These are phyloP conservation scores for Fusarium sp. DNA, from an alignment of 2,329 filamentous ascomycete species.

Conservation along the genomic window DNA sequence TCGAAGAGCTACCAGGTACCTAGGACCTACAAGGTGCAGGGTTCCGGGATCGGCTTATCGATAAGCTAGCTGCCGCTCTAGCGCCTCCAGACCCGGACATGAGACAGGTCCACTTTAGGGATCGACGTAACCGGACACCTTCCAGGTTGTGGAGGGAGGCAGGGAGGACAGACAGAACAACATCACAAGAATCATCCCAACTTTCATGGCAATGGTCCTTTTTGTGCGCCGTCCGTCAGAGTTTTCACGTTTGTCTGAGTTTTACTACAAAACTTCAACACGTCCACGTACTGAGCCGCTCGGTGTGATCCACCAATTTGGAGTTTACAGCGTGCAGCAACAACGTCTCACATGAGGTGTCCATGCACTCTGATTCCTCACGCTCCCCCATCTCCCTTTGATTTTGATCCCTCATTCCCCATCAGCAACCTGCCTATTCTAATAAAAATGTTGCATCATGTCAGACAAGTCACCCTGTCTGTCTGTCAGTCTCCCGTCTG, in stretches of 20 bases:
- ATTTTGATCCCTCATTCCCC: neutral
- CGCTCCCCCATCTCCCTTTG: neutral
- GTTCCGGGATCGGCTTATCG: conserved; percentile 40
- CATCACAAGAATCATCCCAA: neutral
- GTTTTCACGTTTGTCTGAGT: neutral
- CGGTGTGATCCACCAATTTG: neutral
- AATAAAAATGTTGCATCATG: conserved; percentile 7
- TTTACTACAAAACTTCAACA: neutral
- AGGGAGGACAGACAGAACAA: neutral
- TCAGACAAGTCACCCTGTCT: conserved; percentile 11
- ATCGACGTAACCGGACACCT: conserved; percentile 1
- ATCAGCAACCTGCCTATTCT: conserved; percentile 12
- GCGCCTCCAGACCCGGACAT: conserved; percentile 12
- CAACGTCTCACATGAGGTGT: neutral
- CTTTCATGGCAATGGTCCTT: neutral
- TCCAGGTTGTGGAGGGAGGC: neutral
- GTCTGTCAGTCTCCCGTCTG: conserved; percentile 1
- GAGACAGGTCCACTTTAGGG: conserved; percentile 15
- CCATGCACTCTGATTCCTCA: neutral
- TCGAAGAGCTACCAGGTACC: conserved; percentile 8
- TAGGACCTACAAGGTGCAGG: conserved; percentile 27
- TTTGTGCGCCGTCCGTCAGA: neutral
- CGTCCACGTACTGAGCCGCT: neutral
- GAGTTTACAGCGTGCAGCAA: neutral
- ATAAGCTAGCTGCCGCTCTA: conserved; percentile 36